Conservation (phyloP, 768 basidiomycete genomes). For the Tubosaeta sp. region DNA sequence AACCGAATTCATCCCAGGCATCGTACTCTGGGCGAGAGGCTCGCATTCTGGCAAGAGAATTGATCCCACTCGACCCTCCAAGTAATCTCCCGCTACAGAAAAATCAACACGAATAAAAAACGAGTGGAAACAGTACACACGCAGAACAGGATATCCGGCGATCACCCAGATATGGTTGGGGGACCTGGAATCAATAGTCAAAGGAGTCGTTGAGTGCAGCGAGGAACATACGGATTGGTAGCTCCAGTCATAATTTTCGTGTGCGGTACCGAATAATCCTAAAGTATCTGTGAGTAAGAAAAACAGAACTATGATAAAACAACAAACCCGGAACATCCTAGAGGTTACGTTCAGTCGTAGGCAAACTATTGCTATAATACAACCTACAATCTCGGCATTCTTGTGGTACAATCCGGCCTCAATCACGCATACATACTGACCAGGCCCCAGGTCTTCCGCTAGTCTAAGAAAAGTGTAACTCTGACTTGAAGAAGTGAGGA, state of each 20-base stretch:
- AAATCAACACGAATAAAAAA: neutral
- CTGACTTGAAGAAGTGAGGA: neutral
- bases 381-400: conserved; percentile 11
- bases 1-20: conserved; percentile 14
- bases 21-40: conserved; percentile 18
- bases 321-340: conserved; percentile 19
- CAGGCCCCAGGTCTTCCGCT: conserved; percentile 8
- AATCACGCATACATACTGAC: conserved; percentile 16
- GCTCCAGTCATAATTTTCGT: conserved; percentile 12
- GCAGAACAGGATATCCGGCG: neutral
- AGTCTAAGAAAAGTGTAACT: conserved; percentile 2
- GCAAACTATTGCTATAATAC: neutral
- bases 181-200: conserved; percentile 7
- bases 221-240: conserved; percentile 12
- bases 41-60: conserved; percentile 17
- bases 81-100: conserved; percentile 13
- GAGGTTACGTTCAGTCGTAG: neutral
- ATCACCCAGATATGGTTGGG: conserved; percentile 8
- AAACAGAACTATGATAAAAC: neutral
- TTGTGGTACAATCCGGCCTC: conserved; percentile 7
- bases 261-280: conserved; percentile 6
- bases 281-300: neutral
- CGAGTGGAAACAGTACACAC: neutral
- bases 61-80: conserved; percentile 19
- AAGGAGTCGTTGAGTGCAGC: neutral